Evolutionary conservation across 225 moss, liverwort and hornwort species (phyloP).

Genomic region (Straminergon stramineum): DNA sequence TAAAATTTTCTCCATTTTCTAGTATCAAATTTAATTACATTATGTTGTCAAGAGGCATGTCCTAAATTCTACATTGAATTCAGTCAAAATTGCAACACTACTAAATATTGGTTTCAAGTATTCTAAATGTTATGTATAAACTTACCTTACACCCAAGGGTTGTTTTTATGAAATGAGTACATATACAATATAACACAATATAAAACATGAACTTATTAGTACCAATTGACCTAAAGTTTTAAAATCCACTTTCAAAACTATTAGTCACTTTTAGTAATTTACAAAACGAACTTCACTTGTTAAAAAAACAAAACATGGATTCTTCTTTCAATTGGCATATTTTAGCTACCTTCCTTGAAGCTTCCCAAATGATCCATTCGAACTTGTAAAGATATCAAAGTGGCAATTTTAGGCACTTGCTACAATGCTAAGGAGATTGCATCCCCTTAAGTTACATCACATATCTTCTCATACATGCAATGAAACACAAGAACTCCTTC

Average conservation of each 20-base stretch:
- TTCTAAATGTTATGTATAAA: background rate
- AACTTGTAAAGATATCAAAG: background rate
- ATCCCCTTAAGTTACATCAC: background rate
- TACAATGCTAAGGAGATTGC: background rate
- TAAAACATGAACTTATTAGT: background rate
- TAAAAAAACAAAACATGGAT: background rate
- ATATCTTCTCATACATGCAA: background rate
- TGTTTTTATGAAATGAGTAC: background rate
- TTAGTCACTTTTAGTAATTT: background rate
- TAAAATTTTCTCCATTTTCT: no score
- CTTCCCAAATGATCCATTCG: no score
- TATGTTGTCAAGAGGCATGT: no score
- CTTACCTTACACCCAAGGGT: background rate
- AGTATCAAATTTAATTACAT: no score
- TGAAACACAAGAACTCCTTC: background rate
- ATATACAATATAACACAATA: background rate
- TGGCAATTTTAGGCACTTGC: background rate
- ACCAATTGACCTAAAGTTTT: rapidly evolving
- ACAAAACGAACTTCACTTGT: background rate
- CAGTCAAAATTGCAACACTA: background rate
- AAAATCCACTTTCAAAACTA: background rate
- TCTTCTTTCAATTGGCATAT: background rate
- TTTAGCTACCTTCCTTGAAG: background rate
- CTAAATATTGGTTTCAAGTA: background rate
- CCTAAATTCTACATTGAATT: background rate